phyloP scores from a whole-genome alignment of 257 asterid species.

The Solanum megistacrolobum region DNA sequence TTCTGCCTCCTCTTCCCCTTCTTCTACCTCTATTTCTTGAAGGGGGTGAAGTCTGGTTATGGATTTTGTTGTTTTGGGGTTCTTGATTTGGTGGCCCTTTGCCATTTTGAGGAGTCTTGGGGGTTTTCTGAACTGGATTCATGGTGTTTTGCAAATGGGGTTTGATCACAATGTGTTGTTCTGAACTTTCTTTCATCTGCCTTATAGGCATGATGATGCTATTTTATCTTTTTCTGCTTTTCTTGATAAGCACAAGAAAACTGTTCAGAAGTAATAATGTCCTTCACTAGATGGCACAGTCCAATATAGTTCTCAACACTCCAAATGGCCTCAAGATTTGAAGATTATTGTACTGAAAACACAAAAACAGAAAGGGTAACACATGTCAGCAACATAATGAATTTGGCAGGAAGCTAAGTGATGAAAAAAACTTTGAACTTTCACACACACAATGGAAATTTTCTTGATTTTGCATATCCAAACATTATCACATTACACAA shows the following conservation, averaged over 20 bases:
- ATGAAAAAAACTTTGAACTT: slow-evolving; percentile 22
- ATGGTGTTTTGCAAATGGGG: slow-evolving; percentile 45
- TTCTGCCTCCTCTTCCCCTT: slow-evolving; percentile 74
- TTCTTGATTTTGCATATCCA: slow-evolving; percentile 17
- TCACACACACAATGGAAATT: slow-evolving; percentile 41
- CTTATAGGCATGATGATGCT: slow-evolving; percentile 64
- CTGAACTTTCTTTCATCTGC: slow-evolving; percentile 71
- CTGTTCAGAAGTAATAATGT: slow-evolving; percentile 2
- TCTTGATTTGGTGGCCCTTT: slow-evolving; percentile 56
- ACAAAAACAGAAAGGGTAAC: slow-evolving; percentile 27
- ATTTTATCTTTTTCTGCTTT: not conserved
- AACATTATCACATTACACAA: slow-evolving; percentile 6
- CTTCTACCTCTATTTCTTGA: slow-evolving; percentile 71
- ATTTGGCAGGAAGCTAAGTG: slow-evolving; percentile 21
- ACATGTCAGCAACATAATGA: slow-evolving; percentile 44
- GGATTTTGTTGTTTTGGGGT: slow-evolving; percentile 33
- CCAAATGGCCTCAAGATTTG: slow-evolving; percentile 25
- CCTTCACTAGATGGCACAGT: slow-evolving; percentile 12
- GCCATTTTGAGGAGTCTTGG: slow-evolving; percentile 46
- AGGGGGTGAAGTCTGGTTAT: slow-evolving; percentile 52
- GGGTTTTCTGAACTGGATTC: slow-evolving; percentile 35
- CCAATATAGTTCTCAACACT: slow-evolving; percentile 13
- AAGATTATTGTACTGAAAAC: slow-evolving; percentile 46
- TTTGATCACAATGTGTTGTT: slow-evolving; percentile 59
- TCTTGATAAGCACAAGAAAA: not conserved